Conservation (phyloP, 192 early-diverging fungal genomes). For the Rhizophagus clarus region DNA sequence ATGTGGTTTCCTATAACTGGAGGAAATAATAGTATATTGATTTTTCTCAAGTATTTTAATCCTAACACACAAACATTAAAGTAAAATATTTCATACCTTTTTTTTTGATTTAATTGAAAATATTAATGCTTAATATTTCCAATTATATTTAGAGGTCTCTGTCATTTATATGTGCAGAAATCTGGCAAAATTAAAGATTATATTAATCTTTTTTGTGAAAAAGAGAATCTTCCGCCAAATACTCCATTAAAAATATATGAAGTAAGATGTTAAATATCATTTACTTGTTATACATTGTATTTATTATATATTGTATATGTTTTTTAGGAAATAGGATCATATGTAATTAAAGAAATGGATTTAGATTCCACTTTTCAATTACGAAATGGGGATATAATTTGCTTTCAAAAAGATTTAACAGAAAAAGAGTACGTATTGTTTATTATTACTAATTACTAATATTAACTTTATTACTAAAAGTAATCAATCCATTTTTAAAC, state of each 20-base stretch:
- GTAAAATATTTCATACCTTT: slow-evolving; percentile 47
- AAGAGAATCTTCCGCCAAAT: slow-evolving; percentile 54
- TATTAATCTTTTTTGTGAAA: slow-evolving; percentile 54
- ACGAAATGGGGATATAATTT: slow-evolving; percentile 93
- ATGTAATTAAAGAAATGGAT: slow-evolving; percentile 83
- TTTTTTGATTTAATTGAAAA: neutral
- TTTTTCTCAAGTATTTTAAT: slow-evolving; percentile 89
- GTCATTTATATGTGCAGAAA: slow-evolving; percentile 53
- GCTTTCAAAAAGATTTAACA: slow-evolving; percentile 66
- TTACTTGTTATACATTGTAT: no score
- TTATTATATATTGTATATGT: no score
- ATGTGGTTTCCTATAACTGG: slow-evolving; percentile 7
- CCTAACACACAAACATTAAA: slow-evolving; percentile 60
- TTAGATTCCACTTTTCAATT: slow-evolving; percentile 58
- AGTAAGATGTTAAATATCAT: slow-evolving; percentile 41
- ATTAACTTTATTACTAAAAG: no score
- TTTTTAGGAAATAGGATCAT: slow-evolving; percentile 86
- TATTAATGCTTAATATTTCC: neutral
- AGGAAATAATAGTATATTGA: slow-evolving; percentile 48
- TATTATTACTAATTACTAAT: no score
- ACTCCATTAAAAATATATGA: slow-evolving; percentile 70
- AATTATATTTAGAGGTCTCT: slow-evolving; percentile 49
- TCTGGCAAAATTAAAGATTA: slow-evolving; percentile 63
- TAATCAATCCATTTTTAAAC: no score
- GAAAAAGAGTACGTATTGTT: no score